Evolutionary conservation across 1,284 basidiomycete species (phyloP).

Genomic region (Trametes hirsuta): DNA sequence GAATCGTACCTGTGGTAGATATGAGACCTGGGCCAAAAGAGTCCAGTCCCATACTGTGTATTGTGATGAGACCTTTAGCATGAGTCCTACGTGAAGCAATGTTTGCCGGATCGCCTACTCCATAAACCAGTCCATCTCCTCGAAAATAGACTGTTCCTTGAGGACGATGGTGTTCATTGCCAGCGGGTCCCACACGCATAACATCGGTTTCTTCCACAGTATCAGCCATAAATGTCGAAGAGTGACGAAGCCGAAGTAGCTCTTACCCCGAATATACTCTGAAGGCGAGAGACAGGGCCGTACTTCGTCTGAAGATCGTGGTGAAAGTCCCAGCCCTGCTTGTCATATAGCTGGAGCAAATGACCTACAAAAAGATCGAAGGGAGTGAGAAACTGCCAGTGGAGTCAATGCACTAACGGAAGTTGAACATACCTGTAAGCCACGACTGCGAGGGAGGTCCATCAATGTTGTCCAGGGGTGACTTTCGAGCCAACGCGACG

Average conservation of each 20-base stretch:
- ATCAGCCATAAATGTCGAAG: not conserved
- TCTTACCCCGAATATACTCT: conserved; percentile 9
- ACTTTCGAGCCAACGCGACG: conserved; percentile 16
- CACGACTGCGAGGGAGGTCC: conserved; percentile 21
- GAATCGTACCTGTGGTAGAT: not conserved
- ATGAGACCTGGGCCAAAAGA: not conserved
- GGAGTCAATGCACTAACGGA: not conserved
- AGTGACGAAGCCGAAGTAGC: not conserved
- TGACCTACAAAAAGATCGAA: conserved; percentile 9
- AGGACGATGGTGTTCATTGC: conserved; percentile 12
- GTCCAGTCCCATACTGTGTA: not conserved
- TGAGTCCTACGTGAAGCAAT: not conserved
- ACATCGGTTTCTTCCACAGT: not conserved
- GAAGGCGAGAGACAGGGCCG: conserved; percentile 23
- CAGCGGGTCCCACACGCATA: conserved; percentile 4
- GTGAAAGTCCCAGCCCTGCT: conserved; percentile 24
- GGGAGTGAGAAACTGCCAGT: not conserved
- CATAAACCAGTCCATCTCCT: conserved; percentile 1
- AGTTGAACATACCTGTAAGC: not conserved
- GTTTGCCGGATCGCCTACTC: not conserved
- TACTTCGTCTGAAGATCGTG: conserved; percentile 19
- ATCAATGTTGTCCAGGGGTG: conserved; percentile 25
- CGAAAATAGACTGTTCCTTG: conserved; percentile 14
- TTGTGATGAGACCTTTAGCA: too few species aligned
- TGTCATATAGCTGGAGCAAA: conserved; percentile 14